phyloP scores from a whole-genome alignment of 192 early-diverging fungal species.

The Gryganskiella cystojenkinii region DNA sequence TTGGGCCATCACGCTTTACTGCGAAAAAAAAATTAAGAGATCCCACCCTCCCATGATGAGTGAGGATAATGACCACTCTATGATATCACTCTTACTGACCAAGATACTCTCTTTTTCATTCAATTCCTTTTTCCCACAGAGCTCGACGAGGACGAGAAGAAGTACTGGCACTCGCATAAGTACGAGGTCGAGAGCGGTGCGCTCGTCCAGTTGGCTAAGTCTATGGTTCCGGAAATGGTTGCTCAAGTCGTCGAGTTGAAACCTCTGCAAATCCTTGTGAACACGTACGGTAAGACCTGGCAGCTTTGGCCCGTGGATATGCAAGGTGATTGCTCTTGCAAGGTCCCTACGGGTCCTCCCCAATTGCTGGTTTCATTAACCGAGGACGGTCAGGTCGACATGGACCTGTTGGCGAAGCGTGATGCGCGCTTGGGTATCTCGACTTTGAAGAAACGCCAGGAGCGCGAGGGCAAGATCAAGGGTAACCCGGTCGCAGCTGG shows the following conservation, averaged over 20 bases:
- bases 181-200: slow-evolving; percentile 63
- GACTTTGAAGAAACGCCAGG: slow-evolving; percentile 18
- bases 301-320: slow-evolving; percentile 67
- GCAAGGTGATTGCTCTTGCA: slow-evolving; percentile 48
- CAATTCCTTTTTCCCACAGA: slow-evolving; percentile 7
- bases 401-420: slow-evolving; percentile 25
- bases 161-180: slow-evolving; percentile 69
- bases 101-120: neutral
- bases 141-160: slow-evolving; percentile 59
- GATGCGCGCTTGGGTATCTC: slow-evolving; percentile 40
- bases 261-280: slow-evolving; percentile 42
- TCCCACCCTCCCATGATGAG: too few relatives aligned
- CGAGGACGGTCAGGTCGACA: slow-evolving; percentile 53
- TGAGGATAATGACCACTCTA: neutral
- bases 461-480: slow-evolving; percentile 16
- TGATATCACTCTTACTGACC: neutral
- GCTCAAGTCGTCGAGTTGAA: slow-evolving; percentile 37
- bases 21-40: too few relatives aligned
- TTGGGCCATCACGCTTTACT: neutral
- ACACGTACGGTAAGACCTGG: slow-evolving; percentile 61
- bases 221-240: slow-evolving; percentile 43
- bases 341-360: slow-evolving; percentile 50
- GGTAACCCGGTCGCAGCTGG: slow-evolving; percentile 20
- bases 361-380: slow-evolving; percentile 59
- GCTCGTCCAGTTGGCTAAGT: slow-evolving; percentile 40